Evolutionary conservation across 2,329 filamentous ascomycete genomes (phyloP).

Genomic region (Xylaria sp.): DNA sequence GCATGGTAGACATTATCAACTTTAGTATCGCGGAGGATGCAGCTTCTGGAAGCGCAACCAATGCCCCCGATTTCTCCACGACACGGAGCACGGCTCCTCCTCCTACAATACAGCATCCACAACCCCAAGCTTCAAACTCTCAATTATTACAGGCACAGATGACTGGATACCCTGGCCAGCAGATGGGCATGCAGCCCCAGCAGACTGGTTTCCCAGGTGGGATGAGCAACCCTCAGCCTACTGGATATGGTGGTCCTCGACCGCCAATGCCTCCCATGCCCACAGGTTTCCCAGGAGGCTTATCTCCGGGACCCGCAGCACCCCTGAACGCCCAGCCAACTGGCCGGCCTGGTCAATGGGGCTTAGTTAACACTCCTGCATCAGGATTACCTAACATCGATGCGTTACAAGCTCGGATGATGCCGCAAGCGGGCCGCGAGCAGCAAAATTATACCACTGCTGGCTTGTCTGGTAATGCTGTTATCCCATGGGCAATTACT

Average conservation of each 20-base stretch:
- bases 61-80: conserved; percentile 77
- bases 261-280: conserved; percentile 87
- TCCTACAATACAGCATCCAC: conserved; percentile 72
- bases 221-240: conserved; percentile 74
- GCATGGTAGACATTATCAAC: conserved; percentile 99
- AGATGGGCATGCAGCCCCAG: conserved; percentile 71
- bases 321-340: conserved; percentile 93
- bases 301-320: conserved; percentile 61
- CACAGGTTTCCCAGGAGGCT: conserved; percentile 73
- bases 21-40: conserved; percentile 86
- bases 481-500: conserved; percentile 97
- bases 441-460: conserved; percentile 82
- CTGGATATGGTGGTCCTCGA: conserved; percentile 81
- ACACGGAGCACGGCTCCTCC: conserved; percentile 61
- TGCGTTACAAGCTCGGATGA: conserved; percentile 90
- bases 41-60: conserved; percentile 64
- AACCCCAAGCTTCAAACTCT: conserved; percentile 78
- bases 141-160: conserved; percentile 73
- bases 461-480: conserved; percentile 90
- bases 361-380: conserved; percentile 93
- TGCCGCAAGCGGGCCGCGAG: conserved; percentile 95
- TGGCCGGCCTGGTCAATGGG: conserved; percentile 93
- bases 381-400: conserved; percentile 94
- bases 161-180: conserved; percentile 71
- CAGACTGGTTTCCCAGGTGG: conserved; percentile 74